Percentiles rank a stretch among this genome's conserved stretches.
phyloP scores from a whole-genome alignment of 495 filamentous ascomycete species.

The Sordaria brevicollis region DNA sequence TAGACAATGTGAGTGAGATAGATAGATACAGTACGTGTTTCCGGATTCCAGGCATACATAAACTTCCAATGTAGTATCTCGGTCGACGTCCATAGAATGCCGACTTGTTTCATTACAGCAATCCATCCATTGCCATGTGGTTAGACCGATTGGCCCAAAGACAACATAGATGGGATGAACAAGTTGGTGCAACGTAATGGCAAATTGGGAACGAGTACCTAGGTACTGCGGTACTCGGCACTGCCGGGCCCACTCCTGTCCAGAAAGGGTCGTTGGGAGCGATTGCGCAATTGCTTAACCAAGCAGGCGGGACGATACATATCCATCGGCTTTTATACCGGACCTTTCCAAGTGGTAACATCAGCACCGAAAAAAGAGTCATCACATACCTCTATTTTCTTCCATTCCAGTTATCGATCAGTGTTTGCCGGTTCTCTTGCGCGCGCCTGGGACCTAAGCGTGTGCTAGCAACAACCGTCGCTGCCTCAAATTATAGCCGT shows the following conservation, averaged over 20 bases:
- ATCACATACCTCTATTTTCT: background rate
- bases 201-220: background rate
- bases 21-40: background rate
- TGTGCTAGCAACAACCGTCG: background rate
- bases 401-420: background rate
- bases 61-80: background rate
- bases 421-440: background rate
- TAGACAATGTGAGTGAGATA: background rate
- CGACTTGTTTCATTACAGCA: background rate
- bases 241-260: background rate
- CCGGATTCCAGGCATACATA: background rate
- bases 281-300: background rate
- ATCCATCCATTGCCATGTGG: background rate
- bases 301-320: background rate
- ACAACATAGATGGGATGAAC: background rate
- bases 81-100: background rate
- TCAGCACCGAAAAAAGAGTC: background rate
- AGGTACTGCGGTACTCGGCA: background rate
- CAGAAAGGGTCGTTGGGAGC: background rate
- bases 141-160: background rate
- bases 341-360: background rate
- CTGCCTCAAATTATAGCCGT: background rate
- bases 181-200: background rate
- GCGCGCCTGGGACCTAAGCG: background rate
- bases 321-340: background rate